phyloP scores from a whole-genome alignment of 768 basidiomycete genomes.

The Phanerochaete sordida region DNA sequence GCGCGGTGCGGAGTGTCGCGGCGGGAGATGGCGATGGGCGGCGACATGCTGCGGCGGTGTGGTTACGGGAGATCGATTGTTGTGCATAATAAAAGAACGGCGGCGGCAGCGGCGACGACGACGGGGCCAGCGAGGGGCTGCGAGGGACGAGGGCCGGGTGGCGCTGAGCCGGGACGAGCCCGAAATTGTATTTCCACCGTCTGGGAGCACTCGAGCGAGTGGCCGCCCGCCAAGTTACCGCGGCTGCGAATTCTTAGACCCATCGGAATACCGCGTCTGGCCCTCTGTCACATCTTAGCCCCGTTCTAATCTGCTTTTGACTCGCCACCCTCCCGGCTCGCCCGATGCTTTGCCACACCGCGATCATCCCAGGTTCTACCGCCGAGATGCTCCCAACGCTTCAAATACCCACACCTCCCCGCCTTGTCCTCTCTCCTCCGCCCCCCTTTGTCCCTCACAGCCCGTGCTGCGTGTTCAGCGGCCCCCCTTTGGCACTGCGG shows the following conservation, averaged over 20 bases:
- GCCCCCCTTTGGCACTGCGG: background rate
- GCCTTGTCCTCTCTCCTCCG: background rate
- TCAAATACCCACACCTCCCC: background rate
- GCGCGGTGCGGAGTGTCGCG: background rate
- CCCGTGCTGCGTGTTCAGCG: background rate
- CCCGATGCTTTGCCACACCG: constrained; percentile 8
- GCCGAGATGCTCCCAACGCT: background rate
- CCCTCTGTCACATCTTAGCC: constrained; percentile 7
- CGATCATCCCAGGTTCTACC: constrained; percentile 9
- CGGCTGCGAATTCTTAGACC: background rate
- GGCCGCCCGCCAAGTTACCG: background rate
- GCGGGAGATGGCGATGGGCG: background rate
- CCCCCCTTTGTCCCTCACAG: constrained; percentile 1
- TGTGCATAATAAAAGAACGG: background rate
- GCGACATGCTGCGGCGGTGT: too few relatives aligned
- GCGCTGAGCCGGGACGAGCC: background rate
- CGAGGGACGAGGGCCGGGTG: background rate
- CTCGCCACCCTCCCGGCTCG: constrained; percentile 10
- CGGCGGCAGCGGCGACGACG: background rate
- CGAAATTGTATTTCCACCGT: background rate
- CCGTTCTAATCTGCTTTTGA: constrained; percentile 6
- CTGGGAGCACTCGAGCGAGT: background rate
- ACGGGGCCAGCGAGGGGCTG: background rate
- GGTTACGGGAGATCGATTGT: background rate
- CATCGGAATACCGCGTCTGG: constrained; percentile 4